Evolutionary conservation across 106 monocot genomes (phyloP).

Genomic region (Alisma plantagoaquatica): DNA sequence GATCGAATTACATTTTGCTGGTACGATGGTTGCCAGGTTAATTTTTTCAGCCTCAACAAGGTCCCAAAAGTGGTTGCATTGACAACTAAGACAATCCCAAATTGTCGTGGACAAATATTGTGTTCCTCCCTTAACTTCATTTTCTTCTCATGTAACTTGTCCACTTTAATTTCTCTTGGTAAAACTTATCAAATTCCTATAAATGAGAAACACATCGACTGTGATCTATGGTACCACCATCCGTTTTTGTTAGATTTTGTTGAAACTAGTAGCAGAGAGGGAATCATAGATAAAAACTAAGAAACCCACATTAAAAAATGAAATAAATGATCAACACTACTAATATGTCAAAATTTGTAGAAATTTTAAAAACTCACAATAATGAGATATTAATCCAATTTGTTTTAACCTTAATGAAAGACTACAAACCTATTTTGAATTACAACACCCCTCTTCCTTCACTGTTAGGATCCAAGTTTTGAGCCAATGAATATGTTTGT

Average conservation of each 20-base stretch:
- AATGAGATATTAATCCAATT: not conserved
- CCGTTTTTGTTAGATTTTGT: conserved; percentile 91
- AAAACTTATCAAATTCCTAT: conserved; percentile 84
- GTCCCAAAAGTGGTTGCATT: no score
- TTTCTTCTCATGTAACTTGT: conserved; percentile 68
- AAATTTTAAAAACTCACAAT: conserved; percentile 3
- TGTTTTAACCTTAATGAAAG: conserved; percentile 84
- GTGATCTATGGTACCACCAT: conserved; percentile 65
- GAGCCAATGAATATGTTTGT: conserved; percentile 79
- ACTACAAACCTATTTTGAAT: conserved; percentile 88
- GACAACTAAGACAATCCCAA: no score
- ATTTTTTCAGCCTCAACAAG: no score
- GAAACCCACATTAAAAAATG: no score
- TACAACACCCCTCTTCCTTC: conserved; percentile 83
- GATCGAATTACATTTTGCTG: no score
- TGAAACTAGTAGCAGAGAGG: conserved; percentile 14
- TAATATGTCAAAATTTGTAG: no score
- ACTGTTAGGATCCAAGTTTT: conserved; percentile 84
- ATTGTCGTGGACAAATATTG: no score
- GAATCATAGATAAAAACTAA: no score
- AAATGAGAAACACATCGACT: conserved; percentile 68
- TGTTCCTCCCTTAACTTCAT: conserved; percentile 87
- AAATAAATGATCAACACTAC: no score
- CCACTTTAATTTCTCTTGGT: conserved; percentile 83
- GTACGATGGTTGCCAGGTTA: no score